phyloP scores from a whole-genome alignment of 2,329 filamentous ascomycete species.

The Pestalotiopsis sp. region DNA sequence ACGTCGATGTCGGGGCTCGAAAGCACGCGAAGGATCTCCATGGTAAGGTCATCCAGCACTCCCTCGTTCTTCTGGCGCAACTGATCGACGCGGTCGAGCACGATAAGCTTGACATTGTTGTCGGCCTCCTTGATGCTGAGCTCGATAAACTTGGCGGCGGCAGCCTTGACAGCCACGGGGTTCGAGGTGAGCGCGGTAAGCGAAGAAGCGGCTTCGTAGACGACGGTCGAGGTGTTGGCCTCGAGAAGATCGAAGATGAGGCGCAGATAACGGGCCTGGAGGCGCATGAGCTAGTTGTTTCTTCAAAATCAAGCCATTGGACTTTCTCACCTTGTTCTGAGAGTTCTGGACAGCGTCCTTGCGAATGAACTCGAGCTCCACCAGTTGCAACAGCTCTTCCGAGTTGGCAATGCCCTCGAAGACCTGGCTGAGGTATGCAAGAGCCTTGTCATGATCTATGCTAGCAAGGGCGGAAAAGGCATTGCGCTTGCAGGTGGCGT shows the following conservation, averaged over 20 bases:
- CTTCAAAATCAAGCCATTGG: not conserved
- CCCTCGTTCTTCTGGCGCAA: slow-evolving; percentile 87
- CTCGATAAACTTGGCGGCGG: slow-evolving; percentile 94
- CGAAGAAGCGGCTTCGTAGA: slow-evolving; percentile 96
- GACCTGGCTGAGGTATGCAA: slow-evolving; percentile 83
- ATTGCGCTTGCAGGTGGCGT: slow-evolving; percentile 96
- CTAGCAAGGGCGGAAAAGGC: slow-evolving; percentile 89
- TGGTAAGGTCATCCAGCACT: slow-evolving; percentile 88
- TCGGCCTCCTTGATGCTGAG: slow-evolving; percentile 96
- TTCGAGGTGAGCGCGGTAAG: slow-evolving; percentile 93
- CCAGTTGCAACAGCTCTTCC: slow-evolving; percentile 90
- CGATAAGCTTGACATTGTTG: slow-evolving; percentile 99
- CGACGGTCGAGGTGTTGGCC: slow-evolving; percentile 88
- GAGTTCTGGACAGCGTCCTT: slow-evolving; percentile 96
- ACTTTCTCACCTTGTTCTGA: slow-evolving; percentile 77
- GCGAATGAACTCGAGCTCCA: slow-evolving; percentile 95
- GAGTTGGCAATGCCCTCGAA: slow-evolving; percentile 95
- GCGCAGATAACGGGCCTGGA: slow-evolving; percentile 82
- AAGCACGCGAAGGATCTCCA: slow-evolving; percentile 95
- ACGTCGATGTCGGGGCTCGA: slow-evolving; percentile 97
- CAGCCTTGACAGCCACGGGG: slow-evolving; percentile 95
- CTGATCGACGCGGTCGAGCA: slow-evolving; percentile 90
- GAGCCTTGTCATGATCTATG: slow-evolving; percentile 91
- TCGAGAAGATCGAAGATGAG: slow-evolving; percentile 97
- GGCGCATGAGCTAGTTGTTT: slow-evolving; percentile 14